Evolutionary conservation across 2,329 filamentous ascomycete genomes (phyloP), one percentile per base, ranked within the genome.

Genomic region (Rutstroemia sp.): DNA sequence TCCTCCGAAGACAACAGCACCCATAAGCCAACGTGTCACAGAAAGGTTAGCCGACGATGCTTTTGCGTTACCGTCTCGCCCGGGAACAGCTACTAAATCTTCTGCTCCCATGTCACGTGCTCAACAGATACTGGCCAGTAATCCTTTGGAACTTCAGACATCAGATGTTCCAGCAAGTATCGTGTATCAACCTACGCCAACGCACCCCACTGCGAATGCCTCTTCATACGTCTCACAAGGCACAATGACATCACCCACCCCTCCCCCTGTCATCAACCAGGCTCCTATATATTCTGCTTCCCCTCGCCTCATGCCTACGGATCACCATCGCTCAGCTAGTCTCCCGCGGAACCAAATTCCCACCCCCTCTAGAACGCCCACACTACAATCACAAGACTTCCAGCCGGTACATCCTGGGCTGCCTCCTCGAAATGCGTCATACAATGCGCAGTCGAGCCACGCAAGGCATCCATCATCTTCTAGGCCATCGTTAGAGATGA

Each of bases 41-140:
- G 84, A 91, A 66, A 87, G 86, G 40, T 73, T 96, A 49, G 90
- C 88, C 3, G 91, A 96, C 65, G 86, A 95, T 67, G 90, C 86
- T 0, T 96, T 97, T 71, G 82, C 79, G 16, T 49, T 61, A 34
- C 56, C 61, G 42, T 34, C 57, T 23, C 57, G 55, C 39, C 34
- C 59, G 8, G 63, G 57, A 53, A 51, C 56, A 19, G 47, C 62
- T 27, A 48, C 59, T 19, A 44, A 60, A 12, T 38, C 62, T n/a
- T 48, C 70, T 8, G 63, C 71, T 10, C 75, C 78, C 53, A 76
- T 82, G 64, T 84, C 81, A 66, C 77, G 78, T 60, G 82, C 82
- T n/a, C 82, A 82, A 45, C 77, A 79, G 44, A 86, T 85, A 53
- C 84, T 85, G 60, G 79, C 78, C 21, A 83, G 73, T 59, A 83